Evolutionary conservation across 2,329 filamentous ascomycete species (phyloP).

Genomic region (Metarhizium brunneum): DNA sequence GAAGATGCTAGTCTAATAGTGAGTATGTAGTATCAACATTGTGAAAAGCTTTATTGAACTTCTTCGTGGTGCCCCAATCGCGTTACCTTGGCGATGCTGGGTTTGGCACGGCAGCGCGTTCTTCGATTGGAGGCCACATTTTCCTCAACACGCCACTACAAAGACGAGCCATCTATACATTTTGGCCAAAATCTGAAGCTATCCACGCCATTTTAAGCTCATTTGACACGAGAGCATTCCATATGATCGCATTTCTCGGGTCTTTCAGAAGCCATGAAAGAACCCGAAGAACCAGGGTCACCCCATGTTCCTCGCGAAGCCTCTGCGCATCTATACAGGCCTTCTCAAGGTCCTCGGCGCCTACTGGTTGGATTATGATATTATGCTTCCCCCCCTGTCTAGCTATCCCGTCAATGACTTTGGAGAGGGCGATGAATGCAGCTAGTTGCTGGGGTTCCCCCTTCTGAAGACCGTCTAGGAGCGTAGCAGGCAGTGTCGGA

Average conservation of each 20-base stretch:
- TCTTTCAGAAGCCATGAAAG: not conserved
- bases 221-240: not conserved
- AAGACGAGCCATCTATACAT: too few relatives aligned
- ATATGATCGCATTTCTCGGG: not conserved
- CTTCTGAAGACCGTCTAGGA: too few relatives aligned
- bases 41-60: too few relatives aligned
- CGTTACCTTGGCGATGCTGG: too few relatives aligned
- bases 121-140: too few relatives aligned
- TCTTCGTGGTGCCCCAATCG: too few relatives aligned
- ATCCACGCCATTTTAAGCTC: not conserved
- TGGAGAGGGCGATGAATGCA: not conserved
- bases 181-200: not conserved
- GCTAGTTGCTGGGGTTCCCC: too few relatives aligned
- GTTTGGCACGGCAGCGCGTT: too few relatives aligned
- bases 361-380: not conserved
- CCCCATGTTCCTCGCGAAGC: not conserved
- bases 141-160: too few relatives aligned
- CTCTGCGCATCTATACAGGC: not conserved
- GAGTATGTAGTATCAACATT: too few relatives aligned
- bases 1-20: too few relatives aligned
- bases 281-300: not conserved
- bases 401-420: not conserved
- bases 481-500: too few relatives aligned
- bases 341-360: not conserved
- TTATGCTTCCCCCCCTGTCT: not conserved